phyloP scores from a whole-genome alignment of 495 filamentous ascomycete species.

The Aspergillus homomorphus region DNA sequence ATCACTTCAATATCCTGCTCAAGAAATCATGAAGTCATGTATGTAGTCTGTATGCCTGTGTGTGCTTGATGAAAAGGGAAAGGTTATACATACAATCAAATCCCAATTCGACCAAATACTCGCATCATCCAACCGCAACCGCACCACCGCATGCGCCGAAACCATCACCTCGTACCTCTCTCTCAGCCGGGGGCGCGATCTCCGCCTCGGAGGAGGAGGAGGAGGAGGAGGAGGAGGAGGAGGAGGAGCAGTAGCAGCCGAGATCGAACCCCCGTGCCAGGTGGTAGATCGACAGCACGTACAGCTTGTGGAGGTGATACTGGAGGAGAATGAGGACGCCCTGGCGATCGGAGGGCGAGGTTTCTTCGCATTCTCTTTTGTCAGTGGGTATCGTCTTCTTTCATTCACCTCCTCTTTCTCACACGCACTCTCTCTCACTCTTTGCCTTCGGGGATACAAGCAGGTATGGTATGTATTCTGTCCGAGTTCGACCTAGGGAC shows the following conservation, averaged over 20 bases:
- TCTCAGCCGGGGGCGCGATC: constrained; percentile 32
- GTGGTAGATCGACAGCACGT: constrained; percentile 45
- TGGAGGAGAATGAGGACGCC: constrained; percentile 36
- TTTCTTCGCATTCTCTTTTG: constrained; percentile 25
- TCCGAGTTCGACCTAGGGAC: no score
- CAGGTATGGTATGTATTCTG: no score
- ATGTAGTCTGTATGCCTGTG: background rate
- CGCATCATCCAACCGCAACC: constrained; percentile 36
- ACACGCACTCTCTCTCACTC: no score
- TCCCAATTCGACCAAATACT: constrained; percentile 47
- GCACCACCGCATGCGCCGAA: constrained; percentile 36
- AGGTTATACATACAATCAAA: constrained; percentile 25
- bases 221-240: no score
- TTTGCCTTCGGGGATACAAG: no score
- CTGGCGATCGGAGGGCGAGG: constrained; percentile 36
- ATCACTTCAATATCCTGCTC: no score
- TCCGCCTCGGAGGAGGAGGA: constrained; percentile 29
- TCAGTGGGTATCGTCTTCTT: no score
- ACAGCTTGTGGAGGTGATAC: constrained; percentile 41
- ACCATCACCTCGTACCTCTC: constrained; percentile 37
- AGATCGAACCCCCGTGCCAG: constrained; percentile 44
- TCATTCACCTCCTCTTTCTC: no score
- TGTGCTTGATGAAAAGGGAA: background rate
- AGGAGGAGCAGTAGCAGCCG: no score
- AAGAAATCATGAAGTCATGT: no score